A percentile compares a stretch with the other conserved stretches of the same genome.
Conservation (phyloP, 1,284 basidiomycete species). For the Heterobasidion parviporum region DNA sequence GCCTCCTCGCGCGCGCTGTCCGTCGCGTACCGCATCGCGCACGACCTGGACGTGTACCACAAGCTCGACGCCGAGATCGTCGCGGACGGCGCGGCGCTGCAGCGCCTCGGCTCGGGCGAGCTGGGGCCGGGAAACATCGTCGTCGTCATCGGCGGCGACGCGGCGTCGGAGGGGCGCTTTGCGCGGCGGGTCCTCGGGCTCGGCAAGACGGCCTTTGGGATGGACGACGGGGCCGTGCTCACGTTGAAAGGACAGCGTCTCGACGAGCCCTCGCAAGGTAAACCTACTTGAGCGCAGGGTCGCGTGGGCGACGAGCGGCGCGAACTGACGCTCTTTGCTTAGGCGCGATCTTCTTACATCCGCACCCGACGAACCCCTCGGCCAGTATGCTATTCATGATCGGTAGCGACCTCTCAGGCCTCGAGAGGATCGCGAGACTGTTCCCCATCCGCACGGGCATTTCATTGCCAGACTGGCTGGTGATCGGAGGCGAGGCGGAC, state of each 20-base stretch:
- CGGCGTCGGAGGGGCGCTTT: constrained; percentile 5
- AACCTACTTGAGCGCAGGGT: neutral
- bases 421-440: constrained; percentile 61
- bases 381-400: constrained; percentile 50
- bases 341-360: constrained; percentile 66
- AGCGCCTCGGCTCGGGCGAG: constrained; percentile 10
- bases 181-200: constrained; percentile 13
- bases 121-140: constrained; percentile 48
- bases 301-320: neutral
- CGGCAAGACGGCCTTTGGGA: constrained; percentile 22
- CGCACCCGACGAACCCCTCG: constrained; percentile 40
- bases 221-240: constrained; percentile 7
- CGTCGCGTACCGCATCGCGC: constrained; percentile 56
- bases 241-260: constrained; percentile 16
- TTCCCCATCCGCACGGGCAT: constrained; percentile 79
- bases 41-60: constrained; percentile 63
- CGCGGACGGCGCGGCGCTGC: constrained; percentile 31
- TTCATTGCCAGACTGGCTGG: constrained; percentile 66
- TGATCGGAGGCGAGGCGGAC: constrained; percentile 46
- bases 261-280: constrained; percentile 21
- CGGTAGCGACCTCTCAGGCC: constrained; percentile 42
- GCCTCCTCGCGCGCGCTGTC: constrained; percentile 24
- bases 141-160: constrained; percentile 29
- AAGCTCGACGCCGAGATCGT: constrained; percentile 60
- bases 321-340: constrained; percentile 1